These are phyloP conservation scores for Ganoderma sinense DNA, from an alignment of 1,284 basidiomycete genomes.

Conservation along the genomic window DNA sequence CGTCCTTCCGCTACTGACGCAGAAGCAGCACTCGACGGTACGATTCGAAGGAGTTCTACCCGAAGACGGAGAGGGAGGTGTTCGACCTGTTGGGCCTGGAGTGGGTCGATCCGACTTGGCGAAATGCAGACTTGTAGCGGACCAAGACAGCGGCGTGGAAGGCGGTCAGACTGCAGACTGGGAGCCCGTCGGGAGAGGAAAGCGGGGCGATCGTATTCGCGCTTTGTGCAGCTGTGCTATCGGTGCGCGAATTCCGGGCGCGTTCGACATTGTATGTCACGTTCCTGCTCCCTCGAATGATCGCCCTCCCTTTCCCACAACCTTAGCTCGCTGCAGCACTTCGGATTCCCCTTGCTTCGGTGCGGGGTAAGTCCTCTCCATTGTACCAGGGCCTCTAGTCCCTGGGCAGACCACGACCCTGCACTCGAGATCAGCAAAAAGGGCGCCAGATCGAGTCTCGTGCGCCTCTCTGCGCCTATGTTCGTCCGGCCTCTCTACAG, in stretches of 20 bases:
- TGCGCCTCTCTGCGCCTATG: background rate
- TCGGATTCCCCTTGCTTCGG: background rate
- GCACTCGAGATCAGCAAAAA: background rate
- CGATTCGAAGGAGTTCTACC: constrained; percentile 64
- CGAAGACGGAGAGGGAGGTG: constrained; percentile 72
- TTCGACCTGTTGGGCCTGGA: constrained; percentile 73
- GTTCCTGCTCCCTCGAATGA: background rate
- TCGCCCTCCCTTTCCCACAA: background rate
- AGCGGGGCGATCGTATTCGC: background rate
- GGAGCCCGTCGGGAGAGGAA: too few relatives aligned
- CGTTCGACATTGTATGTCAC: background rate
- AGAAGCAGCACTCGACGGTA: constrained; percentile 61
- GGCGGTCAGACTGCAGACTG: background rate
- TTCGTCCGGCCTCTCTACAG: background rate
- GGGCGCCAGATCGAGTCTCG: background rate
- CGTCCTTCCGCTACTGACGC: background rate
- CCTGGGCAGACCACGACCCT: background rate
- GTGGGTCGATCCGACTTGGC: constrained; percentile 72
- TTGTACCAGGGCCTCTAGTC: background rate
- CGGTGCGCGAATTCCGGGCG: background rate
- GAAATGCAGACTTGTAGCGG: constrained; percentile 62
- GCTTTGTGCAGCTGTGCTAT: background rate
- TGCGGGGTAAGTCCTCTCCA: background rate
- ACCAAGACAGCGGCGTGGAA: background rate
- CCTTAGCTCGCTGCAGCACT: background rate